Evolutionary conservation across 306 rosid species (phyloP).

Genomic region (Alnus rubra): DNA sequence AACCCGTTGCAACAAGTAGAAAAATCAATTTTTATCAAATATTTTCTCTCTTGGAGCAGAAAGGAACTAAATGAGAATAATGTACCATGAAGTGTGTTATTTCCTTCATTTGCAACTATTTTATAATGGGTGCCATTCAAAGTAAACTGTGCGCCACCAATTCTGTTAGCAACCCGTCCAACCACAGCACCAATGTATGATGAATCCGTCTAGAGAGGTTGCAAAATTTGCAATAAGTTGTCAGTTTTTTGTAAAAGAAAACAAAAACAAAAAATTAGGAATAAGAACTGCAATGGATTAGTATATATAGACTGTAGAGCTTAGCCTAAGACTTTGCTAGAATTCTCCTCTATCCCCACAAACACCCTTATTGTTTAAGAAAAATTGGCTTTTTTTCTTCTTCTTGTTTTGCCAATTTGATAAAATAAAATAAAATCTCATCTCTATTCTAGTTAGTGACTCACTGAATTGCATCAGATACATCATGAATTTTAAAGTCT

Average conservation of each 20-base stretch:
- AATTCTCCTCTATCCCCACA: background rate
- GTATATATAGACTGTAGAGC: background rate
- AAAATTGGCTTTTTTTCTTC: background rate
- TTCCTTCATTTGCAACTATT: constrained; percentile 68
- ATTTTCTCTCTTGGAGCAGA: background rate
- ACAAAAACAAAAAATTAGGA: background rate
- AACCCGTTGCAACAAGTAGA: background rate
- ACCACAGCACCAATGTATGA: constrained; percentile 68
- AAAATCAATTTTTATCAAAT: background rate
- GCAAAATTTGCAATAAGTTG: constrained; percentile 1
- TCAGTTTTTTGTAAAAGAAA: background rate
- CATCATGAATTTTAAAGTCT: background rate
- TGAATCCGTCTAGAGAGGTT: constrained; percentile 56
- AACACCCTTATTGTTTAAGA: background rate
- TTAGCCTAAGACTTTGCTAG: background rate
- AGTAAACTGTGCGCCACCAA: constrained; percentile 77
- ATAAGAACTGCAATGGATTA: background rate
- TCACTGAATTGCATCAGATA: background rate
- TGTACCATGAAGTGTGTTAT: constrained; percentile 80
- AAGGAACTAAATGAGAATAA: background rate
- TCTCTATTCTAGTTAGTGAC: background rate
- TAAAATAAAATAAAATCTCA: background rate
- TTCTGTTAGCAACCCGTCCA: constrained; percentile 87
- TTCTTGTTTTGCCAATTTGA: background rate
- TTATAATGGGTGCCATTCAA: constrained; percentile 61